These are phyloP conservation scores for Eragrostis curvula DNA, from an alignment of 176 grass and related monocot species.

Conservation along the genomic window DNA sequence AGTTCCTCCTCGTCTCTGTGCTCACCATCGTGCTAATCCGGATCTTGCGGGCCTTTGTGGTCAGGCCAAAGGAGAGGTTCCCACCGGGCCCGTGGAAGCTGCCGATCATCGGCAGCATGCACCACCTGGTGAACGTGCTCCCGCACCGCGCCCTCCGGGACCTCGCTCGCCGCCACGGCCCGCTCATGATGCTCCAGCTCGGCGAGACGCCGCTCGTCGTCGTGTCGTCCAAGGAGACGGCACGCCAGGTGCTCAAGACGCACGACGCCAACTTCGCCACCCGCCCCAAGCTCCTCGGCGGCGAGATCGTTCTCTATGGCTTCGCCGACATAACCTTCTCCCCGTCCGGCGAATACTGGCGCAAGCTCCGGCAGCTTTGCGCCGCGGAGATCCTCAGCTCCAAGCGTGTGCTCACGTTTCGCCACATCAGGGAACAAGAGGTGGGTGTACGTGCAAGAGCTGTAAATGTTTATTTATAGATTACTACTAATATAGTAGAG, in stretches of 20 bases:
- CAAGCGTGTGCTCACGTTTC: slow-evolving; percentile 45
- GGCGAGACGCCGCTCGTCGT: slow-evolving; percentile 46
- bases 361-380: slow-evolving; percentile 57
- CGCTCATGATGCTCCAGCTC: slow-evolving; percentile 52
- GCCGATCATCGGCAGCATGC: slow-evolving; percentile 56
- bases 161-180: slow-evolving; percentile 39
- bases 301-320: slow-evolving; percentile 45
- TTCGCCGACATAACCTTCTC: slow-evolving; percentile 56
- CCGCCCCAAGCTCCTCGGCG: slow-evolving; percentile 50
- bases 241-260: slow-evolving; percentile 51
- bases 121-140: slow-evolving; percentile 55
- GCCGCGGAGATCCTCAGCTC: slow-evolving; percentile 53
- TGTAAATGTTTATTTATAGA: neutral
- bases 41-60: neutral
- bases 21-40: neutral
- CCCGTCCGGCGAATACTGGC: slow-evolving; percentile 56
- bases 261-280: slow-evolving; percentile 60
- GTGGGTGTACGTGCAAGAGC: too few species aligned
- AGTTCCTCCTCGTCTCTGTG: neutral
- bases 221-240: slow-evolving; percentile 48
- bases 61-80: neutral
- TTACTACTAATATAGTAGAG: too few species aligned
- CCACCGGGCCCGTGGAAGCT: slow-evolving; percentile 47
- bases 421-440: slow-evolving; percentile 49
- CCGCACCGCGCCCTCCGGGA: slow-evolving; percentile 42